Evolutionary conservation across 2,329 filamentous ascomycete species (phyloP), one percentile per base, ranked within the genome.

Genomic region (Fusarium continuum): DNA sequence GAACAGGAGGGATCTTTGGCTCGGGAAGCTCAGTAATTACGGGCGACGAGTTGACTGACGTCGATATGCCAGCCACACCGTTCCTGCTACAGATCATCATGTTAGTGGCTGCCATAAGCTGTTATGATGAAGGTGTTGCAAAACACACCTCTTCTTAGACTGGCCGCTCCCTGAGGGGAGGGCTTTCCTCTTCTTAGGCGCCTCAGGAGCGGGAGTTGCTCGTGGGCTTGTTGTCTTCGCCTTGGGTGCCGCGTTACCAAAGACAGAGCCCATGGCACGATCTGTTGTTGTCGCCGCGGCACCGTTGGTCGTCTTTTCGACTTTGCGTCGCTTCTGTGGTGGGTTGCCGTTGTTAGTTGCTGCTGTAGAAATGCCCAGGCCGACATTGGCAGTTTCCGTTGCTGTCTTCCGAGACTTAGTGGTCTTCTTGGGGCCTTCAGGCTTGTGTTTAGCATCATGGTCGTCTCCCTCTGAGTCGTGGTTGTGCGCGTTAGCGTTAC

Each of bases 391-490:
- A 3, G 80, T 75, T 34, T 89, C 84, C 29, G 55, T 57, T 22
- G 82, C 82, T 6, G 82, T 80, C 71, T 90, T 92, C 48, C 89
- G 84, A 43, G 82, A 82, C 74, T 91, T 92, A 64, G 83, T 80
- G n/a, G 82, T 60, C 74, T 91, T 92, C 80, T 92, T 95, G 43
- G 76, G 72, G 1, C 73, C 67, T 43, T 83, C 82, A 31, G 74
- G 68, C 64, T 84, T 86, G 26, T 74, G 72, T 44, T 82, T 80
- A 28, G 76, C 79, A 25, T 84, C 82, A 49, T 80, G 79, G 45
- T 96, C 92, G 65, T 96, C 92, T 64, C 89, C 88, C 70, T 97
- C 92, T 1, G 90, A 91, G 62, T 96, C 92, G n/a, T 71, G 65
- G 47, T 60, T 55, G 20, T 69, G 54, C n/a, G 32, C 25, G 49